Base-by-base conservation (phyloP, 176 grass and related monocot species). In the Triticum urartu region DNA sequence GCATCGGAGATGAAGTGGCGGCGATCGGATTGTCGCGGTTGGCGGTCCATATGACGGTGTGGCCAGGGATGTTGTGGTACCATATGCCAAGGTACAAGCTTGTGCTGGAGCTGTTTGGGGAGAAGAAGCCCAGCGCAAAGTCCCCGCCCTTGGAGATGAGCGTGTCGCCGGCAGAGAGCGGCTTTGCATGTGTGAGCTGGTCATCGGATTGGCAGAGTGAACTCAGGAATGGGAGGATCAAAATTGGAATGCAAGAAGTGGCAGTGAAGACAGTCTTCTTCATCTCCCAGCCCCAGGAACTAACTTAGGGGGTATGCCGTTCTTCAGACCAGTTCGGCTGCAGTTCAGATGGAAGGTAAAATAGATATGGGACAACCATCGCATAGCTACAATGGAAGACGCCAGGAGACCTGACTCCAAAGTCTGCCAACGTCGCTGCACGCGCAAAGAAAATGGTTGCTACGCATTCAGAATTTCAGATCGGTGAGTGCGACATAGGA, bases 101-200 rank as follows among this genome's bases (percentile, higher is more conserved):
- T 11, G 6, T 1, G 7, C 6, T 75, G 14, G 86, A 83, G 64
- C n/a, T 64, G 0, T 17, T 11, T 0, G 74, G 73, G 4, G 88
- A 80, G 88, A 90, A 88, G 79, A 90, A 93, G 63, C 88, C 86
- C 0, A 90, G 76, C 9, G 50, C 86, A 26, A 93, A 90, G 79
- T 30, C 40, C 0, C 68, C 62, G 9, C 52, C 33, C 0, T 83
- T 28, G 28, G 86, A 90, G 65, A 90, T 4, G 30, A 93, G 58
- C 22, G 36, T 70, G 45, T 68, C 69, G 4, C 33, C 8, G 4
- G 64, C 20, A 21, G 12, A 61, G 7, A 89, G 81, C 9, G 54
- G 73, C 50, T 77, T 76, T 20, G 71, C 77, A 0, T 9, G 28
- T 28, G 70, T 81, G 3, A 94, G 34, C 33, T 68, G 32, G 36